phyloP scores from a whole-genome alignment of 1,284 basidiomycete genomes.

The Dichomitus squalens region DNA sequence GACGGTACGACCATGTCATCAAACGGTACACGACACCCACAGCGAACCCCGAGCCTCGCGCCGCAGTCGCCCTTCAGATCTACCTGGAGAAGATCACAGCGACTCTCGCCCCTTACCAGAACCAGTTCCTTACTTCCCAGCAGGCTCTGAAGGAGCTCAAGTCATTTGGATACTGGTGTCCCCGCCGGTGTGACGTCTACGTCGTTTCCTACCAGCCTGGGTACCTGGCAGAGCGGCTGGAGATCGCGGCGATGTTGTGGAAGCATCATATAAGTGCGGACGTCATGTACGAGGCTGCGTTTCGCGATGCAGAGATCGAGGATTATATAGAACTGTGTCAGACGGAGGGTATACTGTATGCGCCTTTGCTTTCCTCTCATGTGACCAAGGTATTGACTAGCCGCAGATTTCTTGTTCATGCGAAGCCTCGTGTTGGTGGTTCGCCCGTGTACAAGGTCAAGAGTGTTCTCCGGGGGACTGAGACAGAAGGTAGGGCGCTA shows the following conservation, averaged over 20 bases:
- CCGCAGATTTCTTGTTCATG: conserved; percentile 70
- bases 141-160: conserved; percentile 75
- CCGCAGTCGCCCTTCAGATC: conserved; percentile 79
- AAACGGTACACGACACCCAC: conserved; percentile 61
- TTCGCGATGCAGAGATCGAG: conserved; percentile 63
- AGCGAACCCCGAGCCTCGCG: conserved; percentile 52
- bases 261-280: conserved; percentile 83
- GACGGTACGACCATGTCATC: conserved; percentile 77
- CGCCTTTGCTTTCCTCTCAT: conserved; percentile 3
- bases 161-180: conserved; percentile 87
- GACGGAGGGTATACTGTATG: conserved; percentile 80
- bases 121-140: conserved; percentile 69
- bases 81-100: conserved; percentile 79
- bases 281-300: conserved; percentile 80
- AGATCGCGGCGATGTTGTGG: conserved; percentile 81
- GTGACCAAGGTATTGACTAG: not conserved
- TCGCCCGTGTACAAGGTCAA: conserved; percentile 74
- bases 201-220: conserved; percentile 80
- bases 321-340: conserved; percentile 65
- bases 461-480: conserved; percentile 74
- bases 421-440: conserved; percentile 59
- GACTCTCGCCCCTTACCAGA: conserved; percentile 73
- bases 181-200: conserved; percentile 84
- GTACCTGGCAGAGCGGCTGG: conserved; percentile 74
- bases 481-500: conserved; percentile 60